These are phyloP conservation scores for Panicum hallii DNA, from an alignment of 202 grass and related monocot genomes.

Conservation along the genomic window DNA sequence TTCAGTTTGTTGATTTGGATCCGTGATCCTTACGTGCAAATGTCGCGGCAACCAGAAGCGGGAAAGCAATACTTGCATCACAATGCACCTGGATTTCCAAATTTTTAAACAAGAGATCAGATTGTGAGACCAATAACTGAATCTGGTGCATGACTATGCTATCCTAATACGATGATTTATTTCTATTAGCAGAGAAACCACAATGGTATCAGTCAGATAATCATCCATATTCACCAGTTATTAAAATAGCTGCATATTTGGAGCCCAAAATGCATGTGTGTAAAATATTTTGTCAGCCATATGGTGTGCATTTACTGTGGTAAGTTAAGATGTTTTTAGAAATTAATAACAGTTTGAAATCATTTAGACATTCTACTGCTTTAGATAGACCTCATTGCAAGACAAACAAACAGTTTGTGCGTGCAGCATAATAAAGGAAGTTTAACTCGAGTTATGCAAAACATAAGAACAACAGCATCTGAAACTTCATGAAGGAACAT, in stretches of 20 bases:
- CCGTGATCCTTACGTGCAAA: constrained; percentile 65
- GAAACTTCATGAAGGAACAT: not conserved
- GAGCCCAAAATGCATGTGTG: not conserved
- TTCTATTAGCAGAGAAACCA: constrained; percentile 13
- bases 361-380: not conserved
- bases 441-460: not conserved
- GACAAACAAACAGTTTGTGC: not conserved
- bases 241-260: not conserved
- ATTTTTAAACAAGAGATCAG: constrained; percentile 13
- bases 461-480: not conserved
- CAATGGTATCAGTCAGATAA: not conserved
- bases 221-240: constrained; percentile 6
- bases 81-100: constrained; percentile 81
- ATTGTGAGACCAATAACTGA: not conserved
- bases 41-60: constrained; percentile 80
- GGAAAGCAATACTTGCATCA: constrained; percentile 90
- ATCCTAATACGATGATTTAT: not conserved
- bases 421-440: constrained; percentile 8
- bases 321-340: not conserved
- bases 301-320: not conserved
- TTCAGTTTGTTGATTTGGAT: constrained; percentile 30
- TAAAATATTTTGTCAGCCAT: not conserved
- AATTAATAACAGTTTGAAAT: not conserved
- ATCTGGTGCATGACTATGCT: not conserved
- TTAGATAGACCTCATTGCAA: constrained; percentile 2